Conservation (phyloP, 306 rosid species). For the Casuarina glauca region DNA sequence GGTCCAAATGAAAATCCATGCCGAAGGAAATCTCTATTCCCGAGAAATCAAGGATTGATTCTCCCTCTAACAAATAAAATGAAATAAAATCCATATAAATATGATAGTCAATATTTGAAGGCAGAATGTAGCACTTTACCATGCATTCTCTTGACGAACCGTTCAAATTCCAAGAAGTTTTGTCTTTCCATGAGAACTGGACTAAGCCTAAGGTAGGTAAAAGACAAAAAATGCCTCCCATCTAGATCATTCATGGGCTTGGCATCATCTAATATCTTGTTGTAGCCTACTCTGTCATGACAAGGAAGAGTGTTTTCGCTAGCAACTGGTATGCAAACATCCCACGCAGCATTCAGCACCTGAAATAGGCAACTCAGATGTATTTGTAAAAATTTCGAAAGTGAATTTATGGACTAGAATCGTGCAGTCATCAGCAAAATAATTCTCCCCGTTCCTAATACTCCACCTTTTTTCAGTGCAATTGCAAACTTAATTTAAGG, state of each 20-base stretch:
- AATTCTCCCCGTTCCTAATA: neutral
- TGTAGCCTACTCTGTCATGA: constrained; percentile 65
- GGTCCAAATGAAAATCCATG: neutral
- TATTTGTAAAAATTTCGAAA: neutral
- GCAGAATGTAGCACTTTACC: constrained; percentile 47
- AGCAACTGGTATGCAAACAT: constrained; percentile 58
- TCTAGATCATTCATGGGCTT: constrained; percentile 86
- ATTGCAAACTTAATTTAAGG: constrained; percentile 12
- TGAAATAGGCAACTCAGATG: constrained; percentile 36
- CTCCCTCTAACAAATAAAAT: neutral
- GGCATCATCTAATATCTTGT: constrained; percentile 76
- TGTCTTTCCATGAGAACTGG: constrained; percentile 77
- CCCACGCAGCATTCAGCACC: constrained; percentile 93
- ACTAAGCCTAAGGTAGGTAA: constrained; percentile 80
- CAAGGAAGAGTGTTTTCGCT: constrained; percentile 79
- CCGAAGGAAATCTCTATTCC: neutral
- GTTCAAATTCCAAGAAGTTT: constrained; percentile 79
- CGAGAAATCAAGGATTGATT: neutral
- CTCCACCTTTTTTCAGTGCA: constrained; percentile 12
- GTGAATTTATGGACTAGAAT: neutral
- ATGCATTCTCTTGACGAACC: constrained; percentile 92
- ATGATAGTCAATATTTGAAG: constrained; percentile 1
- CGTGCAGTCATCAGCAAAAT: constrained; percentile 9
- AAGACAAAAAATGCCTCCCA: constrained; percentile 76
- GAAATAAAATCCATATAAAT: neutral